Percentiles rank a stretch among this genome's conserved stretches.
phyloP scores from a whole-genome alignment of 306 rosid species.

The Vachellia pachyceras region DNA sequence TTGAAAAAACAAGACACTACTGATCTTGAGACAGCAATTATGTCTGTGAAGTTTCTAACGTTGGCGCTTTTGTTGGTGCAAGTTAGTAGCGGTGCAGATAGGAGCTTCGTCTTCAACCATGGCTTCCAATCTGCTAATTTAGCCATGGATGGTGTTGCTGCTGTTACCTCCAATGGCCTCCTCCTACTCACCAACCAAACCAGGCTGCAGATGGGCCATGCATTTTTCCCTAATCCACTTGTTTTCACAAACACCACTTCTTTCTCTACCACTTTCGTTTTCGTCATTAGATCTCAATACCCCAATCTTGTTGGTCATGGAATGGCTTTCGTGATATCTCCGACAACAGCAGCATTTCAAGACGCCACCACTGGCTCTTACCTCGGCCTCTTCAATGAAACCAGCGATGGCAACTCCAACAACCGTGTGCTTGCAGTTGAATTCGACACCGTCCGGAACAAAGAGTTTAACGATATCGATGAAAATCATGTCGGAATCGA shows the following conservation, averaged over 20 bases:
- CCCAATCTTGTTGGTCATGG: conserved; percentile 53
- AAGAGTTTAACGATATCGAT: conserved; percentile 50
- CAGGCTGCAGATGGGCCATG: conserved; percentile 51
- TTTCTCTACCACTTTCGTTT: conserved; percentile 65
- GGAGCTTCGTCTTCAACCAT: neutral
- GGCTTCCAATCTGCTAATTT: neutral
- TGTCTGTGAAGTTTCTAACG: neutral
- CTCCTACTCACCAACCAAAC: conserved; percentile 9
- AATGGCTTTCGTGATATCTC: conserved; percentile 59
- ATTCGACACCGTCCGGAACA: conserved; percentile 55
- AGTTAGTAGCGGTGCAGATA: neutral
- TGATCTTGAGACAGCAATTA: neutral
- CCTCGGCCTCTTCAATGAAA: conserved; percentile 59
- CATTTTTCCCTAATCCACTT: conserved; percentile 55
- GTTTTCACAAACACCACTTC: conserved; percentile 55
- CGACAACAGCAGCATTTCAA: conserved; percentile 44
- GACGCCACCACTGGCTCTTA: conserved; percentile 37
- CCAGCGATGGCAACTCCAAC: conserved; percentile 43
- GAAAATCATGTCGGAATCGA: conserved; percentile 74
- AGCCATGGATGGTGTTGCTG: neutral
- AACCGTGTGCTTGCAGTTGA: conserved; percentile 61
- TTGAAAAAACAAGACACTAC: no score
- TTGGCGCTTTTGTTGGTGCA: neutral
- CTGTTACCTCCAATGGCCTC: neutral
- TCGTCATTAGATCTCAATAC: conserved; percentile 51